phyloP scores from a whole-genome alignment of 331 rosid species.

The Stylosanthes scabra region DNA sequence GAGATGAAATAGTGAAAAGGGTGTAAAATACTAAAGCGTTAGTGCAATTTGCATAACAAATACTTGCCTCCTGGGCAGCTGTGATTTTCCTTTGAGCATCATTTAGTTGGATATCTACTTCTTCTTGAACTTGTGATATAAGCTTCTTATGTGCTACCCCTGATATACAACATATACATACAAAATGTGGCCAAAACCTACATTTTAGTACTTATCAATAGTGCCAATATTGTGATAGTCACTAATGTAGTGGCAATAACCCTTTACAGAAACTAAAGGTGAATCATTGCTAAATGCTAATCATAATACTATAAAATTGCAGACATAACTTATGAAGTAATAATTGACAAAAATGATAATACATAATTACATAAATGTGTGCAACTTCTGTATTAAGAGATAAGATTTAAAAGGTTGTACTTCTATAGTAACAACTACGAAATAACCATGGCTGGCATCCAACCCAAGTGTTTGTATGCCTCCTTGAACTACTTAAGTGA shows the following conservation, averaged over 20 bases:
- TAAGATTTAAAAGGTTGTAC: neutral
- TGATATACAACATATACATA: slow-evolving; percentile 44
- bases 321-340: slow-evolving; percentile 1
- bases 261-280: neutral
- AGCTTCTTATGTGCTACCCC: slow-evolving; percentile 79
- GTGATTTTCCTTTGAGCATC: slow-evolving; percentile 78
- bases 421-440: slow-evolving; percentile 4
- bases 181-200: slow-evolving; percentile 33
- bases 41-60: slow-evolving; percentile 15
- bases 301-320: slow-evolving; percentile 26
- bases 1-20: slow-evolving; percentile 32
- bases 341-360: neutral
- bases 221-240: neutral
- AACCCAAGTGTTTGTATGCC: neutral
- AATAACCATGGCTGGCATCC: neutral
- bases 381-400: neutral
- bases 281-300: slow-evolving; percentile 22
- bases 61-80: slow-evolving; percentile 77
- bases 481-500: neutral
- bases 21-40: slow-evolving; percentile 20
- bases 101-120: slow-evolving; percentile 61
- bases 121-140: slow-evolving; percentile 78
- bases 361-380: slow-evolving; percentile 24
- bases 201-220: slow-evolving; percentile 11
- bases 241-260: neutral